A percentile compares a stretch with the other conserved stretches of the same genome.
Conservation (phyloP, 2,329 filamentous ascomycete genomes). For the Chrysoporthe puriensis region DNA sequence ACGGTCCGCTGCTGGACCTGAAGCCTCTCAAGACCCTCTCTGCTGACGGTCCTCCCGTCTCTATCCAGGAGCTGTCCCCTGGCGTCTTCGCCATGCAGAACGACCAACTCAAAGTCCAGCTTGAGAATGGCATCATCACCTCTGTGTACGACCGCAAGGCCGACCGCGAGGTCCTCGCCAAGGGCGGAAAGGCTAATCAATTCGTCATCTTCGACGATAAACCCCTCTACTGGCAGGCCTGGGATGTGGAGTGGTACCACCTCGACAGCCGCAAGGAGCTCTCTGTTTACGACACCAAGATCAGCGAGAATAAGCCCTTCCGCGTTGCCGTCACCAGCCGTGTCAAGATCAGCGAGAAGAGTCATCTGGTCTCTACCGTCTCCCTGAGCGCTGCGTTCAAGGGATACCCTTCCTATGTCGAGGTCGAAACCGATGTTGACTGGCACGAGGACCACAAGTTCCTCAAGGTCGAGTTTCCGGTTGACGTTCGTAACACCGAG, state of each 20-base stretch:
- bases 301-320: slow-evolving; percentile 73
- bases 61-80: slow-evolving; percentile 52
- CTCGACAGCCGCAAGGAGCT: slow-evolving; percentile 84
- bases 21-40: slow-evolving; percentile 51
- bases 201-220: slow-evolving; percentile 97
- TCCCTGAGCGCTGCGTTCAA: slow-evolving; percentile 72
- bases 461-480: slow-evolving; percentile 97
- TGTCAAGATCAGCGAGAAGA: slow-evolving; percentile 84
- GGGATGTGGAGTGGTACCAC: slow-evolving; percentile 98
- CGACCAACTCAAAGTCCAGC: slow-evolving; percentile 71
- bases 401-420: slow-evolving; percentile 70
- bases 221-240: slow-evolving; percentile 94
- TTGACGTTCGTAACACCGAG: slow-evolving; percentile 87
- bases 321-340: slow-evolving; percentile 81
- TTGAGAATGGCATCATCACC: slow-evolving; percentile 77
- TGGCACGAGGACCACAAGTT: slow-evolving; percentile 98
- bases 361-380: slow-evolving; percentile 85
- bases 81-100: slow-evolving; percentile 82
- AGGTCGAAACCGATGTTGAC: slow-evolving; percentile 85
- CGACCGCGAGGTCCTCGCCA: slow-evolving; percentile 76
- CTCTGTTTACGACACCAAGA: slow-evolving; percentile 65
- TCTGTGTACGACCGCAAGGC: slow-evolving; percentile 78
- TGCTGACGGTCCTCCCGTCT: slow-evolving; percentile 51
- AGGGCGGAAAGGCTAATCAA: slow-evolving; percentile 80
- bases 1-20: slow-evolving; percentile 56